These are phyloP conservation scores for Schizosaccharomyces lindneri DNA, from an alignment of 805 yeast species.

Conservation along the genomic window DNA sequence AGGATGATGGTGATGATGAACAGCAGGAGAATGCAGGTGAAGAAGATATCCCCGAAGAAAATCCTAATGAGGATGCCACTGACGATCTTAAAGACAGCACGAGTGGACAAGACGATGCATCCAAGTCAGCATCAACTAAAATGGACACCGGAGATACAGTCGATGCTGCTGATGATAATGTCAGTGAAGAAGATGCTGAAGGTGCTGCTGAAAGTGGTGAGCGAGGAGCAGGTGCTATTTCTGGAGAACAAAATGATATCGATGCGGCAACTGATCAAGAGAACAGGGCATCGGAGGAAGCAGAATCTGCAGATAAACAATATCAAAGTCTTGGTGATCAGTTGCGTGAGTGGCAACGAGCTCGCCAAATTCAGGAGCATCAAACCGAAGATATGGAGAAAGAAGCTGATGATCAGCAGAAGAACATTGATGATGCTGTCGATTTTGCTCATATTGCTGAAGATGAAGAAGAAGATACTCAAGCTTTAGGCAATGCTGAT, in stretches of 20 bases:
- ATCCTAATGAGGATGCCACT: conserved; percentile 24
- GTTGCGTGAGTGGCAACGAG: background rate
- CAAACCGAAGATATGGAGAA: background rate
- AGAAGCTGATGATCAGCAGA: background rate
- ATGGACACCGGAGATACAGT: background rate
- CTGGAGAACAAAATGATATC: background rate
- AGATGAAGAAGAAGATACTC: conserved; percentile 2
- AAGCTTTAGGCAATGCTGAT: conserved; percentile 69
- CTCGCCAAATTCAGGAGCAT: background rate
- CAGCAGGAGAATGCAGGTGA: conserved; percentile 28
- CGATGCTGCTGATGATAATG: background rate
- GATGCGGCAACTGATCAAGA: background rate
- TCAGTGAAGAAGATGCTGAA: conserved; percentile 3
- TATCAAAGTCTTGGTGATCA: background rate
- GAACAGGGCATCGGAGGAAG: background rate
- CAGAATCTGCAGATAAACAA: background rate
- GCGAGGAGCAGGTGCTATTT: background rate
- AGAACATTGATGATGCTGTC: background rate
- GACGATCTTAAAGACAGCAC: conserved; percentile 25
- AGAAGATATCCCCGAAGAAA: conserved; percentile 32
- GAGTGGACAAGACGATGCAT: background rate
- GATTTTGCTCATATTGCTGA: conserved; percentile 1
- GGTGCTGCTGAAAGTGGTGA: conserved; percentile 1
- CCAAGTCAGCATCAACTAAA: background rate
- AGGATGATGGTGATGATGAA: conserved; percentile 16